Base-by-base conservation (phyloP, 225 moss, liverwort and hornwort genomes). In the Pseudisothecium myosuroides region DNA sequence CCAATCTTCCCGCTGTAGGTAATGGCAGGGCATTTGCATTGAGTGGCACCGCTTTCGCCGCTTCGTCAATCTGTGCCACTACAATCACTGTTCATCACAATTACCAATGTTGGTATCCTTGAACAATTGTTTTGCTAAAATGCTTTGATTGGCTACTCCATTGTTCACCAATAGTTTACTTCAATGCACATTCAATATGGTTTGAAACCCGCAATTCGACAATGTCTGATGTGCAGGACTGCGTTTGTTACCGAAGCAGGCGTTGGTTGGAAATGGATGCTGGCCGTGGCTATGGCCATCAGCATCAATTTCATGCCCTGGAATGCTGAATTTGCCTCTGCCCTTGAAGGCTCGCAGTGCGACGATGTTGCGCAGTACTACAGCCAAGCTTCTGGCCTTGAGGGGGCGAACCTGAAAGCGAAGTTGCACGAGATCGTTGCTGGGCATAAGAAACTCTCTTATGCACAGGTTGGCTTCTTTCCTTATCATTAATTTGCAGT, bases 401-500 rank as follows among this genome's bases (percentile, higher is more conserved):
- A 89, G 77, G 96, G 97, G 60, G 88, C 63, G 37, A 66, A 86
- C 37, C 87, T 98, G 90, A 95, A 96, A 90, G 83, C 86, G 32
- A 95, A 90, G 84, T 74, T 98, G 88, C 96, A 96, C 80, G 93
- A 94, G 74, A 90, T 98, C 45, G 90, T 96, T 64, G 92, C 94
- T 86, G 95, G 93, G 54, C 96, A 98, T 78, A 88, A 94, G 80
- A 92, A 93, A 60, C 90, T 95, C 82, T 85, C 91, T 66, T 98
- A 96, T 88, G 93, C 94, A 56, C 88, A 97, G 96, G 97, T 97
- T 91, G 37, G 16, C 47, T 65, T 78, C 60, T 29, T 81, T 41
- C 59, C 45, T 75, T 29, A 62, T 59, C 81, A 43, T 31, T 62
- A 54, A 17, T 65, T 65, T 62, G 58, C 59, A 66, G 39, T 27